Percentiles rank a stretch among this genome's conserved stretches.
These are phyloP conservation scores for Diaporthe sp. DNA, from an alignment of 2,329 filamentous ascomycete species.

Conservation along the genomic window DNA sequence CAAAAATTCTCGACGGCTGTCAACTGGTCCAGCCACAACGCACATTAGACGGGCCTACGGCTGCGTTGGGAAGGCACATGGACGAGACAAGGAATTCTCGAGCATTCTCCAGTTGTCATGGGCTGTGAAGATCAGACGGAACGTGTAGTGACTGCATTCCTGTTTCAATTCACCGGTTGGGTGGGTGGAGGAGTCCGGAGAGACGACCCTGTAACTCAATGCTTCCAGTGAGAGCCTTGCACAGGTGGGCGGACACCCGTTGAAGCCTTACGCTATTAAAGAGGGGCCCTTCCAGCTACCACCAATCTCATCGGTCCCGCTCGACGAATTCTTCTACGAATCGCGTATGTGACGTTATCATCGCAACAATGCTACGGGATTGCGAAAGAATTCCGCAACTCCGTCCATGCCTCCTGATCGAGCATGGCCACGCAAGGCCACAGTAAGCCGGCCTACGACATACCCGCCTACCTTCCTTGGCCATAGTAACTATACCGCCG, in stretches of 20 bases:
- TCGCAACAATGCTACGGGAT: constrained; percentile 6
- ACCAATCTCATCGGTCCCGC: not conserved
- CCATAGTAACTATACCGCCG: not conserved
- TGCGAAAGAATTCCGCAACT: constrained; percentile 5
- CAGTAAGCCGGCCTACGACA: not conserved
- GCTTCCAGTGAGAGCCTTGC: not conserved
- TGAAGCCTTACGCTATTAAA: constrained; percentile 1
- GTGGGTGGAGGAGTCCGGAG: constrained; percentile 26
- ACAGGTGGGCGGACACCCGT: not conserved
- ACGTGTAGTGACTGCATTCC: not conserved
- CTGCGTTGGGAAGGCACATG: not conserved
- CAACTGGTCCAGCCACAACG: not conserved
- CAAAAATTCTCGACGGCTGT: constrained; percentile 26
- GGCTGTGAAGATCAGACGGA: constrained; percentile 22
- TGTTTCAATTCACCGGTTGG: constrained; percentile 16
- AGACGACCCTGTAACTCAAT: not conserved
- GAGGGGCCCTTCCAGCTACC: not conserved
- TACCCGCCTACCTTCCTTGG: not conserved
- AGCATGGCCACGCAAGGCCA: not conserved
- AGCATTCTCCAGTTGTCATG: not conserved
- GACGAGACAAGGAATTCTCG: constrained; percentile 9
- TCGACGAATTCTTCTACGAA: not conserved
- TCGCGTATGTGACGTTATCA: constrained; percentile 10
- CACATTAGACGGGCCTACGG: constrained; percentile 17
- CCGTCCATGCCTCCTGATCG: constrained; percentile 12